Conservation (phyloP, 177 flowering plant species). For the Telopea speciosissima region DNA sequence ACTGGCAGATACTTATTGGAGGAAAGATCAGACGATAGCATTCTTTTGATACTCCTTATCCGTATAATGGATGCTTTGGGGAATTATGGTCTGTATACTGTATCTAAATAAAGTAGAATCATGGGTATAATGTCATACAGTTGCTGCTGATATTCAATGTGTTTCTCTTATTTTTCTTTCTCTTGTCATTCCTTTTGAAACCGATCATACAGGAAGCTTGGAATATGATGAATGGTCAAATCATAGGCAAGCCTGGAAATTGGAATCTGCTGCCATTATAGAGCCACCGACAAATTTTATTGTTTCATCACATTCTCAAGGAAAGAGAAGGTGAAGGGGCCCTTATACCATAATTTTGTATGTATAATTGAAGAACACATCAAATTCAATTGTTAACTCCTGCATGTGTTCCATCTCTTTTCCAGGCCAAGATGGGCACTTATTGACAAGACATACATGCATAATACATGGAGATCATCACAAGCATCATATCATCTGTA, state of each 20-base stretch:
- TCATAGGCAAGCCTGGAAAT: constrained; percentile 95
- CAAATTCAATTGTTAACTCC: not conserved
- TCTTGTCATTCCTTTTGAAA: constrained; percentile 14
- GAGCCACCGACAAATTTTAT: constrained; percentile 89
- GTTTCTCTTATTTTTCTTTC: not conserved
- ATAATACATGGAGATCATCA: constrained; percentile 93
- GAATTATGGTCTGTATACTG: constrained; percentile 66
- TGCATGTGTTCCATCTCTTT: constrained; percentile 7
- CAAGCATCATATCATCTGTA: constrained; percentile 87
- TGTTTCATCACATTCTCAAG: constrained; percentile 63
- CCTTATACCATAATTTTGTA: constrained; percentile 2
- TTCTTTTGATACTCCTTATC: constrained; percentile 73
- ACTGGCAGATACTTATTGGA: constrained; percentile 68
- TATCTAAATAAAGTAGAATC: constrained; percentile 1
- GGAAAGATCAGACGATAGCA: constrained; percentile 96
- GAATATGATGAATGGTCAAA: constrained; percentile 95
- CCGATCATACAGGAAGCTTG: constrained; percentile 59
- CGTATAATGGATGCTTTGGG: constrained; percentile 91
- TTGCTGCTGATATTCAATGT: not conserved
- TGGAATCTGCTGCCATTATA: constrained; percentile 82
- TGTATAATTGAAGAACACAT: not conserved
- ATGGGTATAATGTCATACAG: not conserved
- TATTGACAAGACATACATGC: constrained; percentile 93
- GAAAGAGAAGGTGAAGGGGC: constrained; percentile 68
- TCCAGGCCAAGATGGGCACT: constrained; percentile 95